Percentiles rank a stretch among this genome's conserved stretches.
Evolutionary conservation across 257 asterid genomes (phyloP).

Genomic region (Anisodus tanguticus): DNA sequence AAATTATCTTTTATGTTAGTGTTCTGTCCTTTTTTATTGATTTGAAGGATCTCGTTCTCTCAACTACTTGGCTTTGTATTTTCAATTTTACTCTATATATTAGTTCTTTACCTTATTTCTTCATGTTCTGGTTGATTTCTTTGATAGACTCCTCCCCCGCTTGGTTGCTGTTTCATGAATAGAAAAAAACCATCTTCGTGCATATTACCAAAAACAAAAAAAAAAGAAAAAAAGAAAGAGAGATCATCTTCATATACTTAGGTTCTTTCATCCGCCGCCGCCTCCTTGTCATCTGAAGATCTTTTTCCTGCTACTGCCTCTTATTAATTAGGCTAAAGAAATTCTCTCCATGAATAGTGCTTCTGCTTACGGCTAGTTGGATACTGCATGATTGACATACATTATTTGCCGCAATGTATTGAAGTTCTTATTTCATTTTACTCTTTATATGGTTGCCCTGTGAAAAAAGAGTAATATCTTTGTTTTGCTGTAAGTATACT

Average conservation of each 20-base stretch:
- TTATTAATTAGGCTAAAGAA: background rate
- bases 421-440: background rate
- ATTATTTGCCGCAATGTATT: background rate
- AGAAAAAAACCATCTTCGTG: background rate
- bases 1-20: background rate
- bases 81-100: background rate
- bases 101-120: background rate
- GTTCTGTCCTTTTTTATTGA: background rate
- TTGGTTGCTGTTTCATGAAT: background rate
- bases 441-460: background rate
- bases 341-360: background rate
- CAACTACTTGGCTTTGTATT: background rate
- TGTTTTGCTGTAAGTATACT: background rate
- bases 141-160: background rate
- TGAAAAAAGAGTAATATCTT: background rate
- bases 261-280: background rate
- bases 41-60: background rate
- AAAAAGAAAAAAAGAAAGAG: background rate
- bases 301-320: background rate
- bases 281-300: background rate
- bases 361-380: slow-evolving; percentile 5
- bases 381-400: background rate
- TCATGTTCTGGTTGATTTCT: background rate
- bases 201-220: background rate
- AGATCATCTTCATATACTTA: background rate